Base-by-base conservation (phyloP, 768 basidiomycete species). In the Candolleomyces eurysporus region DNA sequence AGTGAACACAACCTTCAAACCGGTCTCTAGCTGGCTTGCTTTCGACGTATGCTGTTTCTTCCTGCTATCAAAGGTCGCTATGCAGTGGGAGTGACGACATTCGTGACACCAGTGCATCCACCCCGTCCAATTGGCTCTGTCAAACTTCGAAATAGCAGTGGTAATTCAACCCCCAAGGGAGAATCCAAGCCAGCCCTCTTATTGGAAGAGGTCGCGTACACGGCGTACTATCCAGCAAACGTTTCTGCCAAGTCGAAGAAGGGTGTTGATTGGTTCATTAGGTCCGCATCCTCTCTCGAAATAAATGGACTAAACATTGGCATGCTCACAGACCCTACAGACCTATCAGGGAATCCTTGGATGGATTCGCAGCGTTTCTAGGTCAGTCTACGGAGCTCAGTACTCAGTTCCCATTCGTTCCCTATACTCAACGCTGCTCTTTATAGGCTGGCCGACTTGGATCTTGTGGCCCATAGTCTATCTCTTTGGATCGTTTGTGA, bases 141-240 rank as follows among this genome's bases (percentile, higher is more conserved):
- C 32, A 82, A 75, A 66, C 72, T 80, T 50, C 74, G 67, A 51
- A 67, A 14, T 13, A 22, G 51, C 22, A 52, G 32, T 14, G 30
- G 51, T 32, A 26, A 26, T 16, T n/a, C 57, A 54, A 31, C 40
- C 49, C 32, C n/a, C 42, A 71, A 61, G 53, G 54, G 70, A 57
- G 67, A 66, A 19, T 69, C 73, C 16, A 71, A 74, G 19, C 75
- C 78, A 21, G 86, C 84, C 0, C 71, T 91, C 32, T 65, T 73
- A 36, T 75, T 90, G 7, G 81, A 87, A 43, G 86, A 90, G 69
- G 79, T 88, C 32, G 80, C 81, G 0, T 90, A 87, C 66, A 87
- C 83, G 31, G 81, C 78, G 1, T 90, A 82, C 68, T 90, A 90
- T 67, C 89, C 89, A 31, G 81, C 85, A 8, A 76, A 82, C 52